A percentile compares a stretch with the other conserved stretches of the same genome.
Conservation (phyloP, 1,284 basidiomycete species). For the Ceratobasidium sp. region DNA sequence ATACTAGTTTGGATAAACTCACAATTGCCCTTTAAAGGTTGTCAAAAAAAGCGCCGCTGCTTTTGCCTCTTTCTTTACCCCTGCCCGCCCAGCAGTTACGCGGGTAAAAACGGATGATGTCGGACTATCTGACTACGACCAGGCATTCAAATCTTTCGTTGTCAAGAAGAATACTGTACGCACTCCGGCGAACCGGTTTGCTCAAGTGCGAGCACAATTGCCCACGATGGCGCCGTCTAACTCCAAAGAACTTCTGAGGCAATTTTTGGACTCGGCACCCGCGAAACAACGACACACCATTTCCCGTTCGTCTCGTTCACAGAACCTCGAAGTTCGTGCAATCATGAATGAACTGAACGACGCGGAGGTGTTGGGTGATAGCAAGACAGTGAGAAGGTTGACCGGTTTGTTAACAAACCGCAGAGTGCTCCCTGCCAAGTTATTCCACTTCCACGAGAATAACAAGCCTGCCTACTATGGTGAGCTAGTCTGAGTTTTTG, state of each 20-base stretch:
- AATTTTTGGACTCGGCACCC: conserved; percentile 18
- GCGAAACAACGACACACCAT: conserved; percentile 29
- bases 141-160: conserved; percentile 78
- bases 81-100: conserved; percentile 56
- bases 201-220: not conserved
- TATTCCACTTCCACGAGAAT: conserved; percentile 79
- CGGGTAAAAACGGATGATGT: conserved; percentile 30
- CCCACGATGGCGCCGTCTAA: not conserved
- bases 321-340: conserved; percentile 61
- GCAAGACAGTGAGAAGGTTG: conserved; percentile 65
- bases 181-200: conserved; percentile 74
- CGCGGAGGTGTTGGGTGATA: conserved; percentile 78
- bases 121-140: conserved; percentile 71
- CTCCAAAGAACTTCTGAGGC: not conserved
- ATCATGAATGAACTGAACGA: conserved; percentile 70
- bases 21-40: conserved; percentile 50
- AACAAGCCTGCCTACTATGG: conserved; percentile 85
- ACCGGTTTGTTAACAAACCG: conserved; percentile 68
- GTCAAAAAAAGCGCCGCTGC: conserved; percentile 76
- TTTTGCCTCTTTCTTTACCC: conserved; percentile 76
- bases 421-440: conserved; percentile 70
- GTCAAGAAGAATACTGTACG: conserved; percentile 75
- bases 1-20: not conserved
- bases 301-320: conserved; percentile 53
- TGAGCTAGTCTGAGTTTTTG: conserved; percentile 38